Evolutionary conservation across 2,329 filamentous ascomycete genomes (phyloP).

Genomic region (Fusarium sp.): DNA sequence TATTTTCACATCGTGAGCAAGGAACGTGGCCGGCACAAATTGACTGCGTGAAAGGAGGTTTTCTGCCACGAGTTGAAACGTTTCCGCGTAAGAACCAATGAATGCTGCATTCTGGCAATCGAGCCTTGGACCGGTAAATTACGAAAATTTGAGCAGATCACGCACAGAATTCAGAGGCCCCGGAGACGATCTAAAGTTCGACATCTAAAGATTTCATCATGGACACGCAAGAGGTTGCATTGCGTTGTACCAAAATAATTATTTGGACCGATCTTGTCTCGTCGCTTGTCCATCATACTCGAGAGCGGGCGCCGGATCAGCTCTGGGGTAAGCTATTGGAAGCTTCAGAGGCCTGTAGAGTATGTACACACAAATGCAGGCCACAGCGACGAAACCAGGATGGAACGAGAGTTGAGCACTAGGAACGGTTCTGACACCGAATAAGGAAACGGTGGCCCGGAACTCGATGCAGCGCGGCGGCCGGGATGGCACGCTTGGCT

Average conservation of each 20-base stretch:
- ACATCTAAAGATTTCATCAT: slow-evolving; percentile 52
- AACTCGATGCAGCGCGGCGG: slow-evolving; percentile 35
- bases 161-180: not conserved
- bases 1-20: not conserved
- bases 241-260: slow-evolving; percentile 2
- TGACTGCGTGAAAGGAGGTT: not conserved
- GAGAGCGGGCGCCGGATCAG: slow-evolving; percentile 18
- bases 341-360: slow-evolving; percentile 30
- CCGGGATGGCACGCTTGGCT: slow-evolving; percentile 36
- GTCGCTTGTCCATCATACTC: slow-evolving; percentile 14
- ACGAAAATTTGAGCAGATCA: slow-evolving; percentile 1
- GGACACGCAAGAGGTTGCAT: slow-evolving; percentile 31
- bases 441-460: slow-evolving; percentile 40
- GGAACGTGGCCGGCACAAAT: not conserved
- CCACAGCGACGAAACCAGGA: slow-evolving; percentile 35
- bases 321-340: slow-evolving; percentile 30
- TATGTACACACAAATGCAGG: slow-evolving; percentile 4
- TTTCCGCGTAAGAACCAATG: slow-evolving; percentile 9
- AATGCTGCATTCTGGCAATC: not conserved
- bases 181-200: not conserved
- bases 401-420: slow-evolving; percentile 29
- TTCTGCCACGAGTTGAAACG: slow-evolving; percentile 11
- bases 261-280: slow-evolving; percentile 37
- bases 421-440: slow-evolving; percentile 38
- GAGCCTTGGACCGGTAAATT: not conserved